Evolutionary conservation across 1,284 basidiomycete species (phyloP).

Genomic region (Papiliotrema fonsecae): DNA sequence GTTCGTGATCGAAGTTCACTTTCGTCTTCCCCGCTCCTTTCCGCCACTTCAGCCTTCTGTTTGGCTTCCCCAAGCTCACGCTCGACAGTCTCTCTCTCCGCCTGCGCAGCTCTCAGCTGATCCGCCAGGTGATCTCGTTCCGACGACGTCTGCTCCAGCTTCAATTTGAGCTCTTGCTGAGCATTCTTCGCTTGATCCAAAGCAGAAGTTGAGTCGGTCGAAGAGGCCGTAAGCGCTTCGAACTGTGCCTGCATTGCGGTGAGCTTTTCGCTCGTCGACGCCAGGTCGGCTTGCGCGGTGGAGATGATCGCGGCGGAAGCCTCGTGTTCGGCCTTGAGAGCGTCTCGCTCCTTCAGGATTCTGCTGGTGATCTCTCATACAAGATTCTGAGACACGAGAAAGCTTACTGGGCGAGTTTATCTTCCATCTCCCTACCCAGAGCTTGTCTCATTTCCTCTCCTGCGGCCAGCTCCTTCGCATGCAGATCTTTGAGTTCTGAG

Average conservation of each 20-base stretch:
- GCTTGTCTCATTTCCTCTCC: constrained; percentile 1
- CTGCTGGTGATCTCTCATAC: background rate
- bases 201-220: background rate
- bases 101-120: too few species aligned
- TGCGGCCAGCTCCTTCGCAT: constrained; percentile 6
- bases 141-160: too few species aligned
- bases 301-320: background rate
- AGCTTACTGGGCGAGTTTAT: background rate
- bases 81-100: too few species aligned
- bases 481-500: constrained; percentile 8
- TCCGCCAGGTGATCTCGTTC: too few species aligned
- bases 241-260: background rate
- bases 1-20: too few species aligned
- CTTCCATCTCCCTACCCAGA: background rate
- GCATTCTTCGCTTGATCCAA: background rate
- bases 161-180: too few species aligned
- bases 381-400: background rate
- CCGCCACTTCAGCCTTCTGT: too few species aligned
- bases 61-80: too few species aligned
- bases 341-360: background rate
- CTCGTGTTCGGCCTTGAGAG: background rate
- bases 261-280: background rate
- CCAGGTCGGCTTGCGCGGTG: background rate
- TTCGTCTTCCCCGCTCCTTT: too few species aligned
- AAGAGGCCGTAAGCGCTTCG: background rate